Percentiles rank a stretch among this genome's conserved stretches.
Evolutionary conservation across 2,329 filamentous ascomycete genomes (phyloP).

Genomic region (Calonectria montana): DNA sequence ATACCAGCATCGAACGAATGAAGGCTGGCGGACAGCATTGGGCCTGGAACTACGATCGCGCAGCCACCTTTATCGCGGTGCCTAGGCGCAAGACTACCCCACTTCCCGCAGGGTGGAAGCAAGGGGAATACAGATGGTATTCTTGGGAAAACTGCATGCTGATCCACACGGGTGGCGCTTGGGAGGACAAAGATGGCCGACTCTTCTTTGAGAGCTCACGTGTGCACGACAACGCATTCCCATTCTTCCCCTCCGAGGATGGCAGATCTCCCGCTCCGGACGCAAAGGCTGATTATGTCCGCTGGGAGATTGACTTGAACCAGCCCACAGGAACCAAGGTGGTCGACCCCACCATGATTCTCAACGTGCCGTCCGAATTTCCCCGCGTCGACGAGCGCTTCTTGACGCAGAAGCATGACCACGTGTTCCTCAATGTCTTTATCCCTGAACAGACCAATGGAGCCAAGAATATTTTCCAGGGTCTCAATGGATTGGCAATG

Average conservation of each 20-base stretch:
- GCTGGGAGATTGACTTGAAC: constrained; percentile 29
- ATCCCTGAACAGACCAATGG: constrained; percentile 10
- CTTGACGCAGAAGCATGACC: background rate
- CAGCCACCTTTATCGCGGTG: constrained; percentile 11
- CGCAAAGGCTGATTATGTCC: constrained; percentile 28
- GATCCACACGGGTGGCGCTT: constrained; percentile 24
- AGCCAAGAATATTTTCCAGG: constrained; percentile 17
- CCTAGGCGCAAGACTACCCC: constrained; percentile 12
- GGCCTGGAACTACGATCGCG: constrained; percentile 7
- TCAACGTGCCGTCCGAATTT: constrained; percentile 19
- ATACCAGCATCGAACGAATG: constrained; percentile 15
- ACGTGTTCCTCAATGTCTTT: constrained; percentile 17
- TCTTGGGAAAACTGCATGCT: constrained; percentile 25
- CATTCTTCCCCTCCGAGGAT: constrained; percentile 15
- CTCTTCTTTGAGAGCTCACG: constrained; percentile 27
- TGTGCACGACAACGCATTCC: constrained; percentile 28
- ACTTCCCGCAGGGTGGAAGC: background rate
- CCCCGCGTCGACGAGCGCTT: constrained; percentile 24
- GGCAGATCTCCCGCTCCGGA: constrained; percentile 4
- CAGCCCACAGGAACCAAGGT: background rate
- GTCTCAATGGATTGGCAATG: constrained; percentile 18
- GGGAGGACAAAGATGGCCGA: constrained; percentile 22
- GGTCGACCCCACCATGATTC: background rate
- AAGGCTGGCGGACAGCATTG: constrained; percentile 29
- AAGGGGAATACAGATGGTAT: constrained; percentile 21